phyloP scores from a whole-genome alignment of 148 eudicot genomes.

The Camellia lanceoleosa region DNA sequence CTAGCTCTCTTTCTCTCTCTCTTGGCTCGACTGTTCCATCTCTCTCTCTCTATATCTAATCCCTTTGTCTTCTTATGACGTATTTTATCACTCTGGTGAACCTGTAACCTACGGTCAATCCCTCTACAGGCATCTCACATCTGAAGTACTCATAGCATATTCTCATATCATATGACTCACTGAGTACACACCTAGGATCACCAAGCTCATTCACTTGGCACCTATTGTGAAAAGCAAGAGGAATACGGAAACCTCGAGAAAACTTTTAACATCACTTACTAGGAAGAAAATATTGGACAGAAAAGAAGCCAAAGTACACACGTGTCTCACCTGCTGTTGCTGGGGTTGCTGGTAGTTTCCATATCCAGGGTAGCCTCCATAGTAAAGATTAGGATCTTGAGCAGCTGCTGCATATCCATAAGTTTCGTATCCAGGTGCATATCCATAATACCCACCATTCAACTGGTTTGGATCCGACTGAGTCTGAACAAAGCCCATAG shows the following conservation, averaged over 20 bases:
- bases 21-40: no score
- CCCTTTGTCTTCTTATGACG: background rate
- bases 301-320: background rate
- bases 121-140: background rate
- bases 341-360: constrained; percentile 66
- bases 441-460: constrained; percentile 72
- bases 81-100: no score
- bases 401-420: constrained; percentile 76
- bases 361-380: constrained; percentile 83
- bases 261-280: background rate
- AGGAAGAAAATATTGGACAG: background rate
- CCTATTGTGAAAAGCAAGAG: no score
- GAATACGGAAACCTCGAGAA: background rate
- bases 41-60: no score
- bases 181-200: no score
- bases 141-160: background rate
- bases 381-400: constrained; percentile 79
- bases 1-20: no score
- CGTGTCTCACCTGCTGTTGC: constrained; percentile 33
- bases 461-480: constrained; percentile 74
- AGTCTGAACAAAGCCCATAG: constrained; percentile 33
- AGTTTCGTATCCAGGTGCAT: constrained; percentile 66
- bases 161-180: no score
- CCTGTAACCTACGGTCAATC: no score
- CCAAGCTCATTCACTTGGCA: background rate